A percentile compares a stretch with the other conserved stretches of the same genome.
These are phyloP conservation scores for Geotrichum aggregatum DNA, from an alignment of 1,139 yeast genomes.

Conservation along the genomic window DNA sequence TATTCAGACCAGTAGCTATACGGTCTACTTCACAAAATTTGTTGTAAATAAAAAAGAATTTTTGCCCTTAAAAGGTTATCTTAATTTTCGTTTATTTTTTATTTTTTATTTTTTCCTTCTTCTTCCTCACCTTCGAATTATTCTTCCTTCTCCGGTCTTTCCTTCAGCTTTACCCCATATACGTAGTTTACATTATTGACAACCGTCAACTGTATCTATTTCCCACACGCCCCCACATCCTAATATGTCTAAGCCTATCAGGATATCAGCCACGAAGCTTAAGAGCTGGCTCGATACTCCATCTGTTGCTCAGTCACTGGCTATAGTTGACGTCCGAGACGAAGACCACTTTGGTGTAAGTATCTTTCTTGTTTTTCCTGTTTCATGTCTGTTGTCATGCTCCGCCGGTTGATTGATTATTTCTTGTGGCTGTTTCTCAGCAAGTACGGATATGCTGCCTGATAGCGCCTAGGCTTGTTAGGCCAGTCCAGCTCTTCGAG, in stretches of 20 bases:
- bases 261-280: conserved; percentile 27
- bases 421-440: too few relatives aligned
- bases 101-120: background rate
- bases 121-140: background rate
- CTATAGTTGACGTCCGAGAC: conserved; percentile 83
- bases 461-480: too few relatives aligned
- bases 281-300: conserved; percentile 31
- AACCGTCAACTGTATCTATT: too few relatives aligned
- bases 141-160: background rate
- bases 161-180: background rate
- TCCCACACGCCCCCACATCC: too few relatives aligned
- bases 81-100: background rate
- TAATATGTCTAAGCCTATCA: conserved; percentile 10
- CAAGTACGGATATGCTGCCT: too few relatives aligned
- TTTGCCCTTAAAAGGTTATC: too few relatives aligned
- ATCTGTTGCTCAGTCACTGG: conserved; percentile 36
- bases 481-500: too few relatives aligned
- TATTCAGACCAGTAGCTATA: too few relatives aligned
- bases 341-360: conserved; percentile 63
- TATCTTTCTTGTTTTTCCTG: conserved; percentile 16
- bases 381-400: too few relatives aligned
- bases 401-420: too few relatives aligned
- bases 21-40: too few relatives aligned
- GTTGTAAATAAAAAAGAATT: background rate
- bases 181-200: too few relatives aligned